Percentiles rank a stretch among this genome's conserved stretches.
These are phyloP conservation scores for Rehmannia glutinosa DNA, from an alignment of 257 asterid species.

Conservation along the genomic window DNA sequence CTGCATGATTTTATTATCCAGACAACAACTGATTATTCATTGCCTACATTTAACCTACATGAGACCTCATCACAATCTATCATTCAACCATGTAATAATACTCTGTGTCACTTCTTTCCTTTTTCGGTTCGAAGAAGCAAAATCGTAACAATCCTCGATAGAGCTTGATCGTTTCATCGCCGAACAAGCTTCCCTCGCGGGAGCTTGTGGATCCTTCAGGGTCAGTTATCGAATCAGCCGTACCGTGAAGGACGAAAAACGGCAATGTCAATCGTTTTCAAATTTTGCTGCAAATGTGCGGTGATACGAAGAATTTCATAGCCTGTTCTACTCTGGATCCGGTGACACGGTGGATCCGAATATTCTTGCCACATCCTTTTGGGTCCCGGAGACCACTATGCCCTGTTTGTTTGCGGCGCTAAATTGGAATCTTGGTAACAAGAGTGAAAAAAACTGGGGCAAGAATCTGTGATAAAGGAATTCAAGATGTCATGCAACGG, in stretches of 20 bases:
- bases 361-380: slow-evolving; percentile 64
- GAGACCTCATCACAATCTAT: slow-evolving; percentile 48
- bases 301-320: slow-evolving; percentile 68
- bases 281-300: slow-evolving; percentile 57
- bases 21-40: no score
- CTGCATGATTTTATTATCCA: no score
- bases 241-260: slow-evolving; percentile 80
- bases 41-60: no score
- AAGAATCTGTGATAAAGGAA: no score
- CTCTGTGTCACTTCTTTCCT: slow-evolving; percentile 44
- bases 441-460: slow-evolving; percentile 56
- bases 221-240: slow-evolving; percentile 65
- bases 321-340: slow-evolving; percentile 85
- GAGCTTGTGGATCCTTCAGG: slow-evolving; percentile 68
- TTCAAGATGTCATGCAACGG: no score
- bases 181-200: slow-evolving; percentile 58
- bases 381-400: slow-evolving; percentile 57
- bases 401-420: slow-evolving; percentile 80
- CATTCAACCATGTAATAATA: slow-evolving; percentile 57
- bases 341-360: slow-evolving; percentile 83
- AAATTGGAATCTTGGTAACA: slow-evolving; percentile 70
- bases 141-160: slow-evolving; percentile 70
- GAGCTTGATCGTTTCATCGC: slow-evolving; percentile 64
- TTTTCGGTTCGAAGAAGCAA: slow-evolving; percentile 80
- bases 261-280: slow-evolving; percentile 46